Evolutionary conservation across 768 basidiomycete species (phyloP).

Genomic region (Termitomyces sp.): DNA sequence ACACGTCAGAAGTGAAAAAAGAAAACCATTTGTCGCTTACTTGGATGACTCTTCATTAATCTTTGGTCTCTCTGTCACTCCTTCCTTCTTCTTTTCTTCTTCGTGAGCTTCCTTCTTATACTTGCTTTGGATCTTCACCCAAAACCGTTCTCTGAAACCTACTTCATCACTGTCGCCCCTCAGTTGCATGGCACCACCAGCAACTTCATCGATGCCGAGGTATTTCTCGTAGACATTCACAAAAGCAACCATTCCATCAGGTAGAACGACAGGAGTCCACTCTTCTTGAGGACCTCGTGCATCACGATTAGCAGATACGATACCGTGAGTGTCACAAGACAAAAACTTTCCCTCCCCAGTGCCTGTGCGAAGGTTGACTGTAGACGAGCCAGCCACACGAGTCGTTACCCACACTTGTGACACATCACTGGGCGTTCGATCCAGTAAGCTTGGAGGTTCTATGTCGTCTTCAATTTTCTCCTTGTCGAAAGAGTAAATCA

Average conservation of each 20-base stretch:
- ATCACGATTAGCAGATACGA: slow-evolving; percentile 80
- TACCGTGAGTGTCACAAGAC: slow-evolving; percentile 80
- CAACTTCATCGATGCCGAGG: slow-evolving; percentile 78
- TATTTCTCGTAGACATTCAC: slow-evolving; percentile 89
- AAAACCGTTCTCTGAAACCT: slow-evolving; percentile 82
- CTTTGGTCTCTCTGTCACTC: slow-evolving; percentile 38
- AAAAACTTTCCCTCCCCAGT: slow-evolving; percentile 89
- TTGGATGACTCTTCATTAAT: slow-evolving; percentile 75
- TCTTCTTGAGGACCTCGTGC: slow-evolving; percentile 92
- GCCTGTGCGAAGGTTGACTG: slow-evolving; percentile 82
- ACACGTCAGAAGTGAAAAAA: slow-evolving; percentile 2
- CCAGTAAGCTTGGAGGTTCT: slow-evolving; percentile 43
- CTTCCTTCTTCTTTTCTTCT: slow-evolving; percentile 70
- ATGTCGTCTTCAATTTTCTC: slow-evolving; percentile 42
- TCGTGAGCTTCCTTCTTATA: slow-evolving; percentile 81
- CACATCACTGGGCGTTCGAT: slow-evolving; percentile 73
- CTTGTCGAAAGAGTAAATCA: slow-evolving; percentile 61
- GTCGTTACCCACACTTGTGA: slow-evolving; percentile 91
- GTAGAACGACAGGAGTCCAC: slow-evolving; percentile 80
- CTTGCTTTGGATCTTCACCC: slow-evolving; percentile 85
- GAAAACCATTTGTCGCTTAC: slow-evolving; percentile 35
- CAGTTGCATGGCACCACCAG: slow-evolving; percentile 72
- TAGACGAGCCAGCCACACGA: slow-evolving; percentile 75
- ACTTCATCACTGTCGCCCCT: slow-evolving; percentile 83
- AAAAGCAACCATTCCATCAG: slow-evolving; percentile 84